These are phyloP conservation scores for Puccinia horiana DNA, from an alignment of 1,284 basidiomycete species.

Conservation along the genomic window DNA sequence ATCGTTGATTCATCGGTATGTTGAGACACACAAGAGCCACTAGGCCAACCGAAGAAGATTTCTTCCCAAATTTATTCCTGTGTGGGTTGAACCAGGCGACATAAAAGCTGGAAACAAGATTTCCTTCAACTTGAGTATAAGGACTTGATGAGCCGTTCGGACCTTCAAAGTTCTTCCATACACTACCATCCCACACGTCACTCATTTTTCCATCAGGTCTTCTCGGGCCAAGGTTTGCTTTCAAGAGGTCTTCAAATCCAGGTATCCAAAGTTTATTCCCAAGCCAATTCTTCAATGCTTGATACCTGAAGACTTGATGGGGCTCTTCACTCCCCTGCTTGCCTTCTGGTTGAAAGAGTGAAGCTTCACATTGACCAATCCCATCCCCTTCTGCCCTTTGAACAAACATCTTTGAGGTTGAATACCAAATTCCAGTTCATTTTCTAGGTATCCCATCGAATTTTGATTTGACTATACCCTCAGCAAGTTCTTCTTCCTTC, in stretches of 20 bases:
- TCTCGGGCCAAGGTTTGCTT: not conserved
- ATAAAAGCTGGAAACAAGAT: slow-evolving; percentile 14
- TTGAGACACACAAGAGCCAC: not conserved
- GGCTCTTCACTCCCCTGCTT: too few relatives aligned
- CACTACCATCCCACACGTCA: slow-evolving; percentile 13
- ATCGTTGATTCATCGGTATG: too few relatives aligned
- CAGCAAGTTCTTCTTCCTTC: too few relatives aligned
- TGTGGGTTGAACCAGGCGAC: slow-evolving; percentile 9
- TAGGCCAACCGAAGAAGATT: not conserved
- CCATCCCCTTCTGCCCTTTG: not conserved
- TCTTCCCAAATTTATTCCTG: not conserved
- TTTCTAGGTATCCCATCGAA: not conserved
- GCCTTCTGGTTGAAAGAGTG: too few relatives aligned
- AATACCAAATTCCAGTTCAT: not conserved
- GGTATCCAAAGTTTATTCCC: not conserved
- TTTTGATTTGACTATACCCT: too few relatives aligned
- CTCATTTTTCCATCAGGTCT: not conserved
- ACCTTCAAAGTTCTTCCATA: not conserved
- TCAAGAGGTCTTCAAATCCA: not conserved
- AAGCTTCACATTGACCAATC: too few relatives aligned
- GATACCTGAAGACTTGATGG: not conserved
- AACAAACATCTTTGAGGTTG: not conserved
- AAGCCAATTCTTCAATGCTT: slow-evolving; percentile 10
- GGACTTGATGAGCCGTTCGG: not conserved
- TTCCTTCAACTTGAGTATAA: not conserved